Evolutionary conservation across 176 grass and related monocot genomes (phyloP).

Genomic region (Musa troglodytarum): DNA sequence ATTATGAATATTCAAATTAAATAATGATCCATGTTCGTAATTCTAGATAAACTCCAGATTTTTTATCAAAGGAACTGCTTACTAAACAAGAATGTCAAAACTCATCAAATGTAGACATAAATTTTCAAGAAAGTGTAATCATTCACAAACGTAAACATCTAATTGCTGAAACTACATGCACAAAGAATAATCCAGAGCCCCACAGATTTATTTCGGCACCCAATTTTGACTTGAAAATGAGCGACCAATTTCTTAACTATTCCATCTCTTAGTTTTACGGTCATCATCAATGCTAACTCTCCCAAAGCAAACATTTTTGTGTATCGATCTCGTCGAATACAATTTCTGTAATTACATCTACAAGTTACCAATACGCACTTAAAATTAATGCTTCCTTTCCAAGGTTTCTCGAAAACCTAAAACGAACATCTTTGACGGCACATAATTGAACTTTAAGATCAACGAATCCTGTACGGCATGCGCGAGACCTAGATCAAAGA

Average conservation of each 20-base stretch:
- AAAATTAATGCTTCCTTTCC: no score
- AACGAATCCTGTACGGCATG: slow-evolving; percentile 1
- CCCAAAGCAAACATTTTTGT: not conserved
- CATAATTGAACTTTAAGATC: not conserved
- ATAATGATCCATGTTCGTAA: no score
- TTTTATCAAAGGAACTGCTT: no score
- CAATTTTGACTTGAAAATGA: not conserved
- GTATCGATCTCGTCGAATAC: no score
- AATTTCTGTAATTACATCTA: no score
- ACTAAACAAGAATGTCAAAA: no score
- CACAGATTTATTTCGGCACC: not conserved
- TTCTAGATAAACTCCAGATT: no score
- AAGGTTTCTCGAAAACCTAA: not conserved
- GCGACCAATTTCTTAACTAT: not conserved
- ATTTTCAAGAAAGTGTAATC: not conserved
- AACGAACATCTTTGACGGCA: not conserved
- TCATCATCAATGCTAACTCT: not conserved
- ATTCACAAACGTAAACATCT: not conserved
- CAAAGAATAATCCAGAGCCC: not conserved
- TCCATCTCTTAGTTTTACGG: not conserved
- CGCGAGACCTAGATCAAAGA: not conserved
- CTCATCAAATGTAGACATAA: no score
- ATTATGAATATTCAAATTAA: no score
- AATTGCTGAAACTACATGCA: no score
- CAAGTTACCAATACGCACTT: no score